These are phyloP conservation scores for Suillus occidentalis DNA, from an alignment of 768 basidiomycete species.

Conservation along the genomic window DNA sequence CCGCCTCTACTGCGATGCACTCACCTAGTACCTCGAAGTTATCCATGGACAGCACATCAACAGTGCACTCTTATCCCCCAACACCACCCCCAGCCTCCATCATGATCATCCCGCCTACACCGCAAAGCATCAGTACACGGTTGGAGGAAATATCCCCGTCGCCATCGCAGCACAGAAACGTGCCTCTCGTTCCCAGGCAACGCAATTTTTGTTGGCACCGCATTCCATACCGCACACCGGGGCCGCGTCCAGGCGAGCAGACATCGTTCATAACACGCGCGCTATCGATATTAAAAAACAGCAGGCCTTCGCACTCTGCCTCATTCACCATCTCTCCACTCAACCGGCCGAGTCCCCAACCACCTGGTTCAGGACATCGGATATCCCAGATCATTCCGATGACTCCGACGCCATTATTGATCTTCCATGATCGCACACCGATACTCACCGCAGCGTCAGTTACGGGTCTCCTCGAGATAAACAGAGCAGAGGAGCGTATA, in stretches of 20 bases:
- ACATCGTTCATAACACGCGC: constrained; percentile 52
- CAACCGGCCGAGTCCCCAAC: constrained; percentile 18
- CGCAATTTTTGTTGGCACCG: constrained; percentile 53
- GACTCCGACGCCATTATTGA: constrained; percentile 50
- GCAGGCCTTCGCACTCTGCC: constrained; percentile 55
- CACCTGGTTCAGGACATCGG: constrained; percentile 18
- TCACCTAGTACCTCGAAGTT: constrained; percentile 20
- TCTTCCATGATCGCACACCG: constrained; percentile 74
- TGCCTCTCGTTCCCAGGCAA: constrained; percentile 13
- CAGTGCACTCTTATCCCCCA: constrained; percentile 58
- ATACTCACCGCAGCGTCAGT: constrained; percentile 56
- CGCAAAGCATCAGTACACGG: constrained; percentile 31
- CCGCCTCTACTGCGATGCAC: constrained; percentile 22
- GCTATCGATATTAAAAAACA: constrained; percentile 46
- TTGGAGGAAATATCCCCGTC: constrained; percentile 21
- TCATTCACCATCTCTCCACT: constrained; percentile 55
- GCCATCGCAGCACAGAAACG: constrained; percentile 1
- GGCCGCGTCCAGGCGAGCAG: constrained; percentile 26
- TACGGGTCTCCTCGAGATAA: constrained; percentile 65
- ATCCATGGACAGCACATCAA: constrained; percentile 27
- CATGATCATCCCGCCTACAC: constrained; percentile 35
- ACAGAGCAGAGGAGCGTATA: constrained; percentile 50
- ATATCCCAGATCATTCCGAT: constrained; percentile 23
- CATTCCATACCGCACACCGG: constrained; percentile 39
- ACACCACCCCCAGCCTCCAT: constrained; percentile 43